phyloP scores from a whole-genome alignment of 2,329 filamentous ascomycete species.

The Cyphellophora attinorum region DNA sequence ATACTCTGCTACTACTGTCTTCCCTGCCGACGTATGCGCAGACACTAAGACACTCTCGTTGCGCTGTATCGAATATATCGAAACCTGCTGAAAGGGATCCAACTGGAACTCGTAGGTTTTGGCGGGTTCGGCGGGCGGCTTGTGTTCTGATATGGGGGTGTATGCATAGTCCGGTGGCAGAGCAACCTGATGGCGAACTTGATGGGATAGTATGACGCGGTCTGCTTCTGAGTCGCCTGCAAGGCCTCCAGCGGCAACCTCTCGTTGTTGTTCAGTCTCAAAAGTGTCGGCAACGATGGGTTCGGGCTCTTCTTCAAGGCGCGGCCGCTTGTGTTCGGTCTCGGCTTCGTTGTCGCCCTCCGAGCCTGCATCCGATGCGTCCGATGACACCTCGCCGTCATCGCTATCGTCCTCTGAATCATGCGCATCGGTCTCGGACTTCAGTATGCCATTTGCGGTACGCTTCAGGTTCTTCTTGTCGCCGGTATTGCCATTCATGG shows the following conservation, averaged over 20 bases:
- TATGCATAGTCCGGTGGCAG: slow-evolving; percentile 91
- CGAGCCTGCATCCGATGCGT: background rate
- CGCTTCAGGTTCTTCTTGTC: slow-evolving; percentile 66
- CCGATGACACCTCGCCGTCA: slow-evolving; percentile 1
- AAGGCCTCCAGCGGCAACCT: slow-evolving; percentile 68
- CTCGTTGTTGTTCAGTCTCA: slow-evolving; percentile 86
- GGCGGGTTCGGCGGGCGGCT: slow-evolving; percentile 77
- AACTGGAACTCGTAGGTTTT: slow-evolving; percentile 80
- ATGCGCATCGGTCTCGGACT: slow-evolving; percentile 27
- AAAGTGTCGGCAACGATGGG: slow-evolving; percentile 89
- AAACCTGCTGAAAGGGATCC: slow-evolving; percentile 93
- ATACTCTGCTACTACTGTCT: slow-evolving; percentile 97
- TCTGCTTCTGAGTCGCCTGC: slow-evolving; percentile 54
- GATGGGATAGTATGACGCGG: slow-evolving; percentile 80
- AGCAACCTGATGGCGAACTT: slow-evolving; percentile 96
- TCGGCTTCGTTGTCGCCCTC: slow-evolving; percentile 22
- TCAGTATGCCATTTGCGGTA: slow-evolving; percentile 71
- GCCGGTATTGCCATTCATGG: slow-evolving; percentile 24
- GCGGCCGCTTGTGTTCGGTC: slow-evolving; percentile 37
- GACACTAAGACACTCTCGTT: slow-evolving; percentile 96
- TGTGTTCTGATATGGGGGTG: slow-evolving; percentile 88
- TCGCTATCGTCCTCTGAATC: slow-evolving; percentile 1
- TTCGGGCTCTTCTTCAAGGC: slow-evolving; percentile 53
- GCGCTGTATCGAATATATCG: slow-evolving; percentile 87
- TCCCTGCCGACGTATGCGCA: slow-evolving; percentile 93